Evolutionary conservation across 140 eudicot species (phyloP).

Genomic region (Bidens hawaiensis): DNA sequence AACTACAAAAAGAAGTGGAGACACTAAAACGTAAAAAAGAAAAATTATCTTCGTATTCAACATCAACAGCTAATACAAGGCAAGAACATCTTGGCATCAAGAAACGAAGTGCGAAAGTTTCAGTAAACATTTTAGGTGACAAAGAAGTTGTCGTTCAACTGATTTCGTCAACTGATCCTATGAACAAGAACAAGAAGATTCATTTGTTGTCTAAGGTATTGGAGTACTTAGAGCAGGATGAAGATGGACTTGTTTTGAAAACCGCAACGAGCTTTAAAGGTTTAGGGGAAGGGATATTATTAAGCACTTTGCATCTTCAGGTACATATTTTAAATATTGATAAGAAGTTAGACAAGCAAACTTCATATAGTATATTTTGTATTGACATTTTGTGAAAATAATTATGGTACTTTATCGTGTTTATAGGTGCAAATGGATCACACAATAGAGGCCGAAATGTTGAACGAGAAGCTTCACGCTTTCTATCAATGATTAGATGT

Average conservation of each 20-base stretch:
- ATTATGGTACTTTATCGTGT: background rate
- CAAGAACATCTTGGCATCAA: constrained; percentile 5
- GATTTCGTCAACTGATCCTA: constrained; percentile 22
- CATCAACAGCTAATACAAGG: constrained; percentile 1
- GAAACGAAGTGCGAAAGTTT: background rate
- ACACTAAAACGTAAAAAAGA: constrained; percentile 35
- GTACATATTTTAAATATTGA: constrained; percentile 26
- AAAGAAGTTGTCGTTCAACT: constrained; percentile 38
- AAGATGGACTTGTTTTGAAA: constrained; percentile 33
- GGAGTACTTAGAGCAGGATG: constrained; percentile 34
- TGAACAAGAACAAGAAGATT: constrained; percentile 17
- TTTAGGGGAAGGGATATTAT: constrained; percentile 23
- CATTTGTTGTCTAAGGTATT: constrained; percentile 24
- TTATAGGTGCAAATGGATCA: constrained; percentile 10
- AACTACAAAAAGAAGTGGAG: constrained; percentile 60
- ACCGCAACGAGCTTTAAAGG: constrained; percentile 33
- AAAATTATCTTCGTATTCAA: constrained; percentile 22
- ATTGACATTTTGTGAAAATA: background rate
- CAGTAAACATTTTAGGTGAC: constrained; percentile 35
- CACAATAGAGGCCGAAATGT: background rate
- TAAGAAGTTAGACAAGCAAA: no score
- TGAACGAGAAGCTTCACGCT: background rate
- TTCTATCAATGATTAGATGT: background rate
- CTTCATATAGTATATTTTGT: no score
- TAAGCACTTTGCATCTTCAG: constrained; percentile 40